Conservation (phyloP, 352 stramenopile species). For the Phytophthora capsici region DNA sequence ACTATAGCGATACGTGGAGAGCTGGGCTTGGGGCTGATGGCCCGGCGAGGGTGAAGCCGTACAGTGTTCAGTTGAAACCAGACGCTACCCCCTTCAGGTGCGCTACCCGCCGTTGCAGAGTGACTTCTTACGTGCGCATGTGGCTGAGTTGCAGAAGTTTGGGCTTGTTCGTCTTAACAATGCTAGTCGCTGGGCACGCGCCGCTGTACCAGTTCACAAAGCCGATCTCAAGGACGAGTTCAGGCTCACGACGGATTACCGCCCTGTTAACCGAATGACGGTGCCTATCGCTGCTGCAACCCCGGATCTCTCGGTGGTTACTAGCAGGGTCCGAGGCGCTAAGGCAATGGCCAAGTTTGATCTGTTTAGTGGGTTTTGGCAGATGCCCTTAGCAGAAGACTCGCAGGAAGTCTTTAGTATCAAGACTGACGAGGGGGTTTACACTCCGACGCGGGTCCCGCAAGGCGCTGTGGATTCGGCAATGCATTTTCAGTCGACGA, state of each 20-base stretch:
- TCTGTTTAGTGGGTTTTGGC: slow-evolving; percentile 35
- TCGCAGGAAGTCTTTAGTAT: slow-evolving; percentile 26
- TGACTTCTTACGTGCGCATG: neutral
- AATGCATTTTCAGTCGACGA: too few relatives aligned
- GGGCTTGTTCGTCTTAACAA: slow-evolving; percentile 6
- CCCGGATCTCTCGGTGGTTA: slow-evolving; percentile 22
- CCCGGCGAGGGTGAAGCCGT: slow-evolving; percentile 2
- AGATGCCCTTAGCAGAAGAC: slow-evolving; percentile 16
- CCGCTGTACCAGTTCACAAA: slow-evolving; percentile 1
- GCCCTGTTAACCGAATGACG: too few relatives aligned
- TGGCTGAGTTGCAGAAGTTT: slow-evolving; percentile 3
- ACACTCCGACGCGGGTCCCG: too few relatives aligned
- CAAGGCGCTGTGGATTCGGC: too few relatives aligned
- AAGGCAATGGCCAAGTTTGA: slow-evolving; percentile 22
- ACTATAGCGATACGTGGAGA: slow-evolving; percentile 11
- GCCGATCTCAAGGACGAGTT: neutral
- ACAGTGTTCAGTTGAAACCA: slow-evolving; percentile 2
- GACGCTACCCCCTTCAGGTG: slow-evolving; percentile 3
- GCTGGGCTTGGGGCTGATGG: slow-evolving; percentile 5
- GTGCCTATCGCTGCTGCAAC: slow-evolving; percentile 13
- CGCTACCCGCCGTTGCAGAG: slow-evolving; percentile 12
- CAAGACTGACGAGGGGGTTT: slow-evolving; percentile 29
- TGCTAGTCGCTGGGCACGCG: slow-evolving; percentile 4
- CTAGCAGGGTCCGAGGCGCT: slow-evolving; percentile 1
- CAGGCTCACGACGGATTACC: slow-evolving; percentile 7